Base-by-base conservation (phyloP, 768 basidiomycete genomes). In the Boletus pseudopeckii region DNA sequence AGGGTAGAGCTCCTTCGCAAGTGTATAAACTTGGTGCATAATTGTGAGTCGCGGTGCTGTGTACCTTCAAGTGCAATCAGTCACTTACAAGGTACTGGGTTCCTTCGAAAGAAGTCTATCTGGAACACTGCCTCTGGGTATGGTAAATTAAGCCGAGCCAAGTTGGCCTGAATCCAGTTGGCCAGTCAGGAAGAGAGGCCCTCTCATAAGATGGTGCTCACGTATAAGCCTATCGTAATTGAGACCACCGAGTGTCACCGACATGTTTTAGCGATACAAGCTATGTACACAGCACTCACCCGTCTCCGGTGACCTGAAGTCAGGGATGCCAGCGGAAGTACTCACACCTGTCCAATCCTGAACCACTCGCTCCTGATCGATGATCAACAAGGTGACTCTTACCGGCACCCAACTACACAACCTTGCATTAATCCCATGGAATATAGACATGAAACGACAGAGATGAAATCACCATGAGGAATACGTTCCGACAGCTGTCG, bases 81-180 rank as follows among this genome's bases (percentile, higher is more conserved):
- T 26, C 13, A 67, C 84, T 55, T 63, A 90, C 90, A 92, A 32
- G 92, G 90, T 15, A 83, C 74, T 4, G 92, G 93, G 56, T 91
- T 90, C 41, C 72, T 65, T 59, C 82, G 77, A 76, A 98, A 95
- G 74, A 86, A 98, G 45, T 76, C 75, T 63, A 98, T 88, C 60
- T 98, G 90, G 63, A 98, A 98, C 30, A 98, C 94, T 0, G 95
- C 95, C 64, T 98, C 95, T 0, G 95, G 93, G 62, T 88, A 84
- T n/a, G 93, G 94, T 14, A 92, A 78, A 17, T 87, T 86, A 40
- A 92, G 71, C 56, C 84, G 77, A 26, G 85, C 82, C 32, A 92
- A 78, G 64, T 92, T 91, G 11, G 88, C 81, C 90, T 92, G 65
- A 43, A 42, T 47, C 18, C 6, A 42, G 28, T 24, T 37, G 18